Conservation (phyloP, 495 filamentous ascomycete genomes). For the Thozetella sp. region DNA sequence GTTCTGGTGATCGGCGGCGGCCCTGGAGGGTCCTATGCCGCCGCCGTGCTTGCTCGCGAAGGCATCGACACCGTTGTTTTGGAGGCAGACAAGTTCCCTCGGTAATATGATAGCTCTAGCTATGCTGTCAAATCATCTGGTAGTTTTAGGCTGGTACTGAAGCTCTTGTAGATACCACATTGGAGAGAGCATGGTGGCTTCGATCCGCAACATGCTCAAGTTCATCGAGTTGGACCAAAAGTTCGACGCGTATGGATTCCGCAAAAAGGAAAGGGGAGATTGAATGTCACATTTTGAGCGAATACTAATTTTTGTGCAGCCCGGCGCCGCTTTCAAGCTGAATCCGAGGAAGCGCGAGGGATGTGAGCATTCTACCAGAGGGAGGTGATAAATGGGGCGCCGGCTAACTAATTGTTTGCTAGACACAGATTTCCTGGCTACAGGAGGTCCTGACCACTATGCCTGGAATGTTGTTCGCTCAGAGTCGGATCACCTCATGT, state of each 20-base stretch:
- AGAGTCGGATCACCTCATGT: conserved; percentile 52
- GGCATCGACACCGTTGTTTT: conserved; percentile 40
- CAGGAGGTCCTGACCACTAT: conserved; percentile 39
- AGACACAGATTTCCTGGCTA: conserved; percentile 52
- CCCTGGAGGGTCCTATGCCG: conserved; percentile 46
- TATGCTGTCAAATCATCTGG: neutral
- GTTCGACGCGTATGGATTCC: conserved; percentile 46
- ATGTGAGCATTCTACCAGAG: conserved; percentile 15
- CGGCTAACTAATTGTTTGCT: too few species aligned
- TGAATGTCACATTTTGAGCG: too few species aligned
- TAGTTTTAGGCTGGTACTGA: neutral
- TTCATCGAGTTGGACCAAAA: conserved; percentile 48
- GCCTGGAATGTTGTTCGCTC: conserved; percentile 57
- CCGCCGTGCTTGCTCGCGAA: conserved; percentile 43
- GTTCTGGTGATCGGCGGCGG: conserved; percentile 50
- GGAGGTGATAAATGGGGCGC: neutral
- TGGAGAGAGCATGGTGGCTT: conserved; percentile 53
- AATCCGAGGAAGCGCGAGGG: conserved; percentile 32
- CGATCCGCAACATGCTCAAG: conserved; percentile 44
- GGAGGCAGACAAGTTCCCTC: conserved; percentile 47
- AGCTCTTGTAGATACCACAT: conserved; percentile 38
- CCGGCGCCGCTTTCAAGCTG: conserved; percentile 46
- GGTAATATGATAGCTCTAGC: conserved; percentile 19
- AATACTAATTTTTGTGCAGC: too few species aligned
- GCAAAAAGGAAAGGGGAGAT: conserved; percentile 34